A percentile compares a stretch with the other conserved stretches of the same genome.
Evolutionary conservation across 2,329 filamentous ascomycete genomes (phyloP).

Genomic region (Sordariomycetes sp.): DNA sequence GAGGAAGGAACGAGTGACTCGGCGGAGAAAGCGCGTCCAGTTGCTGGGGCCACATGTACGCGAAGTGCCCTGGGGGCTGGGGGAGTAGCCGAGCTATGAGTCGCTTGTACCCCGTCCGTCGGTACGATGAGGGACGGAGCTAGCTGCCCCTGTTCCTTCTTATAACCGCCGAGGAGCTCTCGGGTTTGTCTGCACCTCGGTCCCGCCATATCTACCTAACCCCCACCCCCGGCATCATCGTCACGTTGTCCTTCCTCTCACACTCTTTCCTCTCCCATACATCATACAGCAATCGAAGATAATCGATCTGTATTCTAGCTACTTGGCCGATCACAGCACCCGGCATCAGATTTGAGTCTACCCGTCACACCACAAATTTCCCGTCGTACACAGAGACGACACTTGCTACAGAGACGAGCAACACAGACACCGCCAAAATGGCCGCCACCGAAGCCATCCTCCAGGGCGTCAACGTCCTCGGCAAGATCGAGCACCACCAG

Average conservation of each 20-base stretch:
- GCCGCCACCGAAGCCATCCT: conserved; percentile 63
- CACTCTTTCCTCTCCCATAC: not conserved
- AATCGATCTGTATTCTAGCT: not conserved
- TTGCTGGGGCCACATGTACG: not conserved
- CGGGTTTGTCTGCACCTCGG: not conserved
- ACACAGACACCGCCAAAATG: conserved; percentile 31
- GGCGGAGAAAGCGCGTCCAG: not conserved
- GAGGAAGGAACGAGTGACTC: not conserved
- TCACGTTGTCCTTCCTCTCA: not conserved
- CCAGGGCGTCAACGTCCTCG: conserved; percentile 78
- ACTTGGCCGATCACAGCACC: not conserved
- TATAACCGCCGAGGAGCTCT: not conserved
- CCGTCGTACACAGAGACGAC: not conserved
- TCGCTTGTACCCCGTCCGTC: not conserved
- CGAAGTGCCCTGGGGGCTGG: not conserved
- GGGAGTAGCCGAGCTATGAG: not conserved
- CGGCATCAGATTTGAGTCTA: not conserved
- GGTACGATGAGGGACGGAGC: not conserved
- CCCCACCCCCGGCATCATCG: not conserved
- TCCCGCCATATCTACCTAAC: not conserved
- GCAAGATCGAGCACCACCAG: conserved; percentile 62
- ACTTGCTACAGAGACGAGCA: not conserved
- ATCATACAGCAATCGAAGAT: not conserved
- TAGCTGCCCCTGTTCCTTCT: not conserved
- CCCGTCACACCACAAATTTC: not conserved